Base-by-base conservation (phyloP, 495 filamentous ascomycete genomes). In the Podospora anserina region DNA sequence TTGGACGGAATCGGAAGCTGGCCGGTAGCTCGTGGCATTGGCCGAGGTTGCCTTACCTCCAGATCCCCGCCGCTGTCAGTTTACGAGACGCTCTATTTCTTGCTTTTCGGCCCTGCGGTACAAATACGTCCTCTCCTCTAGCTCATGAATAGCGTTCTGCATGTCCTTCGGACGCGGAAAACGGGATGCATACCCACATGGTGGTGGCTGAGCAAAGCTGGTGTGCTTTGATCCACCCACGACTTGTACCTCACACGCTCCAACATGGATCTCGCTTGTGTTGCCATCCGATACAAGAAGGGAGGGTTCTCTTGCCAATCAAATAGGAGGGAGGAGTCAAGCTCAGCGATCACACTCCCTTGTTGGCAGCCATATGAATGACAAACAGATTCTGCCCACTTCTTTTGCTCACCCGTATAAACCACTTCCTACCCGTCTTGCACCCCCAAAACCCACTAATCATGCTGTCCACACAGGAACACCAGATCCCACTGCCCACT, bases 261-360 rank as follows among this genome's bases (percentile, higher is more conserved):
- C 63, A 18, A 32, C 26, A 19, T 54, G 39, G 23, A 62, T 34
- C 34, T 44, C 20, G 19, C 61, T 44, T 63, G 30, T 49, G 19
- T n/a, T 19, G 23, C 20, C 44, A n/a, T 28, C 18, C 23, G 19
- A 23, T n/a, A 27, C 15, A 39, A 26, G 30, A 20, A 26, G 19
- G 20, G 39, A 49, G 5, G 9, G 2, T 2, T 18, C 5, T 18
- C 26, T 26, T 65, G n/a, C 7, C 44, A 34, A 13, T 67, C 32
- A 27, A 62, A 70, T n/a, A 72, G 82, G 32, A 78, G 80, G 13
- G 78, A 49, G 39, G 39, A 49, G 39, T 49, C 39, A 18, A 49
- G 39, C 39, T 49, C 39, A 49, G 13, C 39, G 15, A 49, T 11
- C 39, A 49, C 39, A 49, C 39, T 13, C 5, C 39, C 39, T 11